Evolutionary conservation across 2,329 filamentous ascomycete genomes (phyloP), one percentile per base, ranked within the genome.

Genomic region (Didymella arachidicola): DNA sequence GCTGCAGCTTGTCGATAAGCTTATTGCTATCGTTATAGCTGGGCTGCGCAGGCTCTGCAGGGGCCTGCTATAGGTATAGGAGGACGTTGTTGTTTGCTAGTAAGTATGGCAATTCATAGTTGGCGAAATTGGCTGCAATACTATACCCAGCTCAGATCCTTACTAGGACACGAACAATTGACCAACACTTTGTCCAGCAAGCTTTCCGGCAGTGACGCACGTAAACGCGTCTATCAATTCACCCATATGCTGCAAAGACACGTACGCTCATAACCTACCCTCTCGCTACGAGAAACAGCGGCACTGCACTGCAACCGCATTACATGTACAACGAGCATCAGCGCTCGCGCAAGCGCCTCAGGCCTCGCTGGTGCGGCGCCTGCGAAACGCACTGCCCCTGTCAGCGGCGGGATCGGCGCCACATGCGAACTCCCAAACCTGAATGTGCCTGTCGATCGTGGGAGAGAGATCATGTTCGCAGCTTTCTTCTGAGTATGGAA

Each of bases 361-460:
- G 54, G 54, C 54, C 19, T 4, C 19, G 18, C 18, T 57, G 54
- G 47, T 57, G 54, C 54, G 34, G 54, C 54, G 27, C 30, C 18
- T 47, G 47, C 54, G 47, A 57, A 57, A 57, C 38, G 34, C 34
- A 27, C 26, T 10, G n/a, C 16, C 34, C 26, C 41, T 46, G 39
- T 45, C 41, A 39, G 53, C 38, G n/a, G 45, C 38, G 45, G 45
- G 53, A 55, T 49, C 45, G 38, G 45, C 53, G 32, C 29, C 16
- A 29, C 29, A 22, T 47, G 22, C 36, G 42, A 49, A 55, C 44
- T 11, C 12, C 27, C 3, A 16, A 36, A 22, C 44, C 22, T 12
- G 42, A 4, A 26, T 7, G 50, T 54, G 22, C 38, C 36, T 55
- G 52, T 43, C 50, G 42, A 46, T 53, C 50, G 27, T 51, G 1